Evolutionary conservation across 495 filamentous ascomycete species (phyloP).

Genomic region (Aspergillus incahuasiensis): DNA sequence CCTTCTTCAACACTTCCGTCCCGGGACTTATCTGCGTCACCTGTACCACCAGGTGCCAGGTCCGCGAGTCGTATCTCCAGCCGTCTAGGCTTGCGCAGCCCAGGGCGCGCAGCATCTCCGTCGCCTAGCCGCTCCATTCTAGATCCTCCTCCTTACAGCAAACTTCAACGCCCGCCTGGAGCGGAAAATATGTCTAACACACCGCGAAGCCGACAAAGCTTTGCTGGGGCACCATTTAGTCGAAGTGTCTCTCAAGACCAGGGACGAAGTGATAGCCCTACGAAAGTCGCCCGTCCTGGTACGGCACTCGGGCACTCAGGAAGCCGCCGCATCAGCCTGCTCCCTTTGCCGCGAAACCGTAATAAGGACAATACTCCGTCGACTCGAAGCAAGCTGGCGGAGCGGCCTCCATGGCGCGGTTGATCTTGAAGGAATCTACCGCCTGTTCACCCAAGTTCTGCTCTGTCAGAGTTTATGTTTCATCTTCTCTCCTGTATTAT

Average conservation of each 20-base stretch:
- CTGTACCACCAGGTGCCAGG: slow-evolving; percentile 26
- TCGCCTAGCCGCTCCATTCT: slow-evolving; percentile 28
- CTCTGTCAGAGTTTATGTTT: slow-evolving; percentile 10
- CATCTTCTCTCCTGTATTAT: slow-evolving; percentile 17
- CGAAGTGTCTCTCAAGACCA: slow-evolving; percentile 34
- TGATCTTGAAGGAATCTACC: slow-evolving; percentile 4
- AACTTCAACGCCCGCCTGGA: slow-evolving; percentile 29
- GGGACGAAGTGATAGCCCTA: slow-evolving; percentile 24
- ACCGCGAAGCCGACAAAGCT: slow-evolving; percentile 43
- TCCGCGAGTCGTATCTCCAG: slow-evolving; percentile 36
- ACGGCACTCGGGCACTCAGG: slow-evolving; percentile 43
- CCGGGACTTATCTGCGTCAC: slow-evolving; percentile 42
- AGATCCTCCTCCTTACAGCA: slow-evolving; percentile 41
- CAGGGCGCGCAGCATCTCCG: slow-evolving; percentile 31
- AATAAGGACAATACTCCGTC: slow-evolving; percentile 23
- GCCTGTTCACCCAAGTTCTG: neutral
- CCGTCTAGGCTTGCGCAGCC: slow-evolving; percentile 37
- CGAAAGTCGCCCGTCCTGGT: slow-evolving; percentile 35
- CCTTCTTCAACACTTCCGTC: slow-evolving; percentile 38
- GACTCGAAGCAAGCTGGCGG: slow-evolving; percentile 26
- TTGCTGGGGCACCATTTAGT: slow-evolving; percentile 32
- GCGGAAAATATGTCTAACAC: slow-evolving; percentile 23
- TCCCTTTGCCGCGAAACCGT: slow-evolving; percentile 37
- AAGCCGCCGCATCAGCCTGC: slow-evolving; percentile 46
- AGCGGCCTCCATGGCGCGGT: slow-evolving; percentile 37